Evolutionary conservation across 208 protist genomes (phyloP), one percentile per base, ranked within the genome.

Genomic region (Trypanosoma melophagium): DNA sequence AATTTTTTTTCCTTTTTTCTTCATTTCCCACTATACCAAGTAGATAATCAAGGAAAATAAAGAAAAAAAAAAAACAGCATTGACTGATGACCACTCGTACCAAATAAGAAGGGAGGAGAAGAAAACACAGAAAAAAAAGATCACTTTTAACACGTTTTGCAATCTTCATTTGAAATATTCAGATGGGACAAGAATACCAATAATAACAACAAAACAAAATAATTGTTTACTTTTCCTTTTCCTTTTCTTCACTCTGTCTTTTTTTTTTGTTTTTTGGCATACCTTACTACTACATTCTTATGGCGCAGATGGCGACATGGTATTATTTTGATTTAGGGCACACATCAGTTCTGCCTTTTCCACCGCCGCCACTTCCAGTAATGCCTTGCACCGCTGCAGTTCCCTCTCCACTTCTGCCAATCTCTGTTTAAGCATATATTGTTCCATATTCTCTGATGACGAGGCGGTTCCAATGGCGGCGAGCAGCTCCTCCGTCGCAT

Each of bases 401-500:
- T 65, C 40, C 0, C 13, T 58, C 38, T 60, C 47, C 38, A 41
- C 41, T 22, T 69, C 57, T 19, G 17, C 10, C 21, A 76, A 53
- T 25, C 41, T 21, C 8, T 17, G 24, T 53, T 74, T 44, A 8
- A 66, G 7, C 16, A 17, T 49, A 19, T 22, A 17, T 41, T 19
- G 49, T 9, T 22, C 0, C 10, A 24, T 9, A 40, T 14, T 19
- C 16, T 31, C 21, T 16, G 52, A 21, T 2, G 35, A 42, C 16
- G 54, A 55, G 17, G 7, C 41, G 8, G 49, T 31, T 14, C 57
- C 56, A 54, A 76, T 69, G 12, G 61, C 21, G 2, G 9, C 31
- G 21, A 76, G 57, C 19, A 76, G 25, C n/a, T 59, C 57, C 50
- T 76, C 70, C 19, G 70, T 69, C 41, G 57, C 62, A 57, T 76